A percentile compares a stretch with the other conserved stretches of the same genome.
Evolutionary conservation across 495 filamentous ascomycete genomes (phyloP).

Genomic region (Podospora bellae-mahoneyi): DNA sequence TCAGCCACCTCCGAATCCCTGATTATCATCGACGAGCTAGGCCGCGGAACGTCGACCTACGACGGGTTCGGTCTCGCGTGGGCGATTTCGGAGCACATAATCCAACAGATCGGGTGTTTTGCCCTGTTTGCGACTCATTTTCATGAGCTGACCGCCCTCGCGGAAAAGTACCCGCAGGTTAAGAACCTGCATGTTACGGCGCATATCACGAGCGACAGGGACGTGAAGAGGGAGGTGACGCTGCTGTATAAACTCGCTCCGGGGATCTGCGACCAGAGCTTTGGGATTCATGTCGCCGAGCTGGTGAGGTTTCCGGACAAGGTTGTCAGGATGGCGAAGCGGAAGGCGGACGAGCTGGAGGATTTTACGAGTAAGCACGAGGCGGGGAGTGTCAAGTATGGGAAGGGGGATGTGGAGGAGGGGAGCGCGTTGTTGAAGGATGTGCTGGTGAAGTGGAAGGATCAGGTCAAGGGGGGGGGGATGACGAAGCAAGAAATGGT

Average conservation of each 20-base stretch:
- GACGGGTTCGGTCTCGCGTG: slow-evolving; percentile 97
- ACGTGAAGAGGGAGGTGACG: slow-evolving; percentile 75
- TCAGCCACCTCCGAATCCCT: slow-evolving; percentile 89
- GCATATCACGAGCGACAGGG: slow-evolving; percentile 60
- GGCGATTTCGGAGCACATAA: slow-evolving; percentile 97
- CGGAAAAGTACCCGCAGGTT: slow-evolving; percentile 78
- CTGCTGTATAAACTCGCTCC: slow-evolving; percentile 94
- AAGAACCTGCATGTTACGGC: slow-evolving; percentile 94
- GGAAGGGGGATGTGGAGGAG: slow-evolving; percentile 83
- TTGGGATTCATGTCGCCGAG: slow-evolving; percentile 98
- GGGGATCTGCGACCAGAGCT: slow-evolving; percentile 93
- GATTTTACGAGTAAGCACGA: slow-evolving; percentile 83
- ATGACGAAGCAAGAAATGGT: slow-evolving; percentile 78
- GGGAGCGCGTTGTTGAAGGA: slow-evolving; percentile 85
- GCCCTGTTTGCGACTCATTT: slow-evolving; percentile 97
- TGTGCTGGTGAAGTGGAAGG: slow-evolving; percentile 84
- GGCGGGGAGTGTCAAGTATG: slow-evolving; percentile 52
- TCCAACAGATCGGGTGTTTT: slow-evolving; percentile 90
- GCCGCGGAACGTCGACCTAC: slow-evolving; percentile 95
- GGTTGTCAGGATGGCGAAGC: slow-evolving; percentile 96
- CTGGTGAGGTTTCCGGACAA: slow-evolving; percentile 97
- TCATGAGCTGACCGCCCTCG: slow-evolving; percentile 91
- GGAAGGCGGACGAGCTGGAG: slow-evolving; percentile 96
- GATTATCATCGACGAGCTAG: slow-evolving; percentile 99
- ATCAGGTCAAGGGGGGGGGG: slow-evolving; percentile 60